These are phyloP conservation scores for Picocystis sp. DNA, from an alignment of 163 green algal species.

Conservation along the genomic window DNA sequence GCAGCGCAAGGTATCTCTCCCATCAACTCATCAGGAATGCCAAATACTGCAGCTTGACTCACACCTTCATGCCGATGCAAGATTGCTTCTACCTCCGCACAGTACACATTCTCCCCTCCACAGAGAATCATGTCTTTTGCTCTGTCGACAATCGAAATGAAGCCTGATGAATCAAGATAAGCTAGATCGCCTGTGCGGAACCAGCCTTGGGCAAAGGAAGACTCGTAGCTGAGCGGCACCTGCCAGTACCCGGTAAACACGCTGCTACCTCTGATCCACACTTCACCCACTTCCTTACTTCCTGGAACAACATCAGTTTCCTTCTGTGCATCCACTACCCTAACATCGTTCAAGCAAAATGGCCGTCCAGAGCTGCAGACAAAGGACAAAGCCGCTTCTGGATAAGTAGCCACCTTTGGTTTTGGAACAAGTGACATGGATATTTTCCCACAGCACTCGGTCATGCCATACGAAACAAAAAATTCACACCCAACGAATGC, in stretches of 20 bases:
- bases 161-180: slow-evolving; percentile 20
- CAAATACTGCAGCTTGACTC: slow-evolving; percentile 52
- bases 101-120: slow-evolving; percentile 81
- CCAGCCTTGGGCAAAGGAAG: slow-evolving; percentile 41
- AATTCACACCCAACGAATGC: slow-evolving; percentile 68
- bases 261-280: slow-evolving; percentile 44
- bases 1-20: slow-evolving; percentile 53
- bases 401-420: neutral
- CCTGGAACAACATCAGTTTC: slow-evolving; percentile 21
- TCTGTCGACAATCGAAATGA: slow-evolving; percentile 60
- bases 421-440: slow-evolving; percentile 58
- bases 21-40: slow-evolving; percentile 45
- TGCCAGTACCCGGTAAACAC: slow-evolving; percentile 54
- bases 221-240: slow-evolving; percentile 18
- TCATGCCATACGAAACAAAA: slow-evolving; percentile 89
- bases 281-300: slow-evolving; percentile 40
- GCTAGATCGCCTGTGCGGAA: slow-evolving; percentile 69
- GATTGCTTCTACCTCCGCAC: slow-evolving; percentile 61
- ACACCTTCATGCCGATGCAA: slow-evolving; percentile 47
- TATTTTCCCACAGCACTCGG: slow-evolving; percentile 88
- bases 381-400: slow-evolving; percentile 27
- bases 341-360: slow-evolving; percentile 59
- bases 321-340: slow-evolving; percentile 27
- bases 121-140: slow-evolving; percentile 83
- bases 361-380: slow-evolving; percentile 56